Evolutionary conservation across 2,329 filamentous ascomycete genomes (phyloP), one percentile per base, ranked within the genome.

Genomic region (Colletotrichum nymphaeae): DNA sequence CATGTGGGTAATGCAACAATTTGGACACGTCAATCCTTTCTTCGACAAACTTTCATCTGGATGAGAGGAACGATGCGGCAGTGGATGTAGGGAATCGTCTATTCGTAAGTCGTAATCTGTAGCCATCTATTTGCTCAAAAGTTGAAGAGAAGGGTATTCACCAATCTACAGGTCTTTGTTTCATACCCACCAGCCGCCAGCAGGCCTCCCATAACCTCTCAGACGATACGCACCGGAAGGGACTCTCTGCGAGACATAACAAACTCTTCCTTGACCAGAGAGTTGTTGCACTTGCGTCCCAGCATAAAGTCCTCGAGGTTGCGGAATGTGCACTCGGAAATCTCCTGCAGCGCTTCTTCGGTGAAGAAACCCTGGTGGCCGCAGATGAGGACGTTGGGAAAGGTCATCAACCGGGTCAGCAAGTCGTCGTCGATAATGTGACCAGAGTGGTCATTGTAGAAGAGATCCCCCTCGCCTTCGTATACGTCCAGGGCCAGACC

Each of bases 321-420:
- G 69, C 82, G 80, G 73, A 93, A 77, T 1, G 91, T 93, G 65
- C 85, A 88, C 58, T 88, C 86, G 1, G 91, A 87, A 76, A 93
- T 93, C 81, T 92, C 90, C 8, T 83, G 83, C 62, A 93, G 81
- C 1, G 92, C 92, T 81, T 93, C 91, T 42, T 88, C 83, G 5
- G 91, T 93, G 77, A 93, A 92, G 82, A 93, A 93, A 1, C 90
- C 92, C 83, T 93, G 92, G 76, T 93, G 92, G 0, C 91, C 91
- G 75, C 88, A 91, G 72, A 93, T 83, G 57, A 93, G 80, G 4
- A 92, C 91, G 75, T 93, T 93, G 72, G 88, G 91, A 77, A 93
- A 93, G 0, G 91, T 93, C 81, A 91, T 89, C 74, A 93, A 81
- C 5, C 91, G 87, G 87, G 91, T 91, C 57, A 93, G 83, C 69